phyloP scores from a whole-genome alignment of 2,329 filamentous ascomycete genomes.

The Diaporthe amygdali region DNA sequence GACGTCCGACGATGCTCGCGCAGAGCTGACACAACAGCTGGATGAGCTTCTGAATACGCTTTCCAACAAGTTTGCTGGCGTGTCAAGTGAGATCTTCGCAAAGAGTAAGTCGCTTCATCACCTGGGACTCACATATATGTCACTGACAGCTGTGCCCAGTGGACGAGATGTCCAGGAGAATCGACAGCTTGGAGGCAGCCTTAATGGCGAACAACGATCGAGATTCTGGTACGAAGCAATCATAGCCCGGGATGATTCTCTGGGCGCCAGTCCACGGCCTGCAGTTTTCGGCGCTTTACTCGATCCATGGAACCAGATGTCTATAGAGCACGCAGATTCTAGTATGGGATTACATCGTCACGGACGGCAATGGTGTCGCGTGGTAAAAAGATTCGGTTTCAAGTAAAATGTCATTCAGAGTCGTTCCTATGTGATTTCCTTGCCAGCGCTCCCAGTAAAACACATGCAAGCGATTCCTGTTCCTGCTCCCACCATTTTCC shows the following conservation, averaged over 20 bases:
- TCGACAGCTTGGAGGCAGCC: constrained; percentile 82
- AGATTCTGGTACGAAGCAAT: constrained; percentile 41
- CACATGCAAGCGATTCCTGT: background rate
- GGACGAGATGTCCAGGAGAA: constrained; percentile 89
- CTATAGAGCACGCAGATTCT: background rate
- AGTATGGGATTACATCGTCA: background rate
- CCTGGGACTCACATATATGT: background rate
- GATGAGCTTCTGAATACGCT: constrained; percentile 87
- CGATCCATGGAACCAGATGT: background rate
- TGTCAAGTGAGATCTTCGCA: constrained; percentile 85
- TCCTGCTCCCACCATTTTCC: background rate
- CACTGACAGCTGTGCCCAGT: constrained; percentile 56
- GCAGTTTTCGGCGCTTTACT: background rate
- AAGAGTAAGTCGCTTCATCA: constrained; percentile 70
- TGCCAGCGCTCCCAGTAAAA: constrained; percentile 2
- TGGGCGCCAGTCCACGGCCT: background rate
- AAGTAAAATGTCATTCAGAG: background rate
- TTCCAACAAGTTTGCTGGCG: constrained; percentile 81
- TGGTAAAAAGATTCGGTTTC: background rate
- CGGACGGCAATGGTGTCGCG: background rate
- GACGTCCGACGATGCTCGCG: constrained; percentile 53
- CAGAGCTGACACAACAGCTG: constrained; percentile 77
- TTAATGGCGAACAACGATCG: constrained; percentile 64
- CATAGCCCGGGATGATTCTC: constrained; percentile 22
- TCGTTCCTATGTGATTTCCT: background rate